Percentiles rank a stretch among this genome's conserved stretches.
Conservation (phyloP, 345 rosid species). For the Populus nigra region DNA sequence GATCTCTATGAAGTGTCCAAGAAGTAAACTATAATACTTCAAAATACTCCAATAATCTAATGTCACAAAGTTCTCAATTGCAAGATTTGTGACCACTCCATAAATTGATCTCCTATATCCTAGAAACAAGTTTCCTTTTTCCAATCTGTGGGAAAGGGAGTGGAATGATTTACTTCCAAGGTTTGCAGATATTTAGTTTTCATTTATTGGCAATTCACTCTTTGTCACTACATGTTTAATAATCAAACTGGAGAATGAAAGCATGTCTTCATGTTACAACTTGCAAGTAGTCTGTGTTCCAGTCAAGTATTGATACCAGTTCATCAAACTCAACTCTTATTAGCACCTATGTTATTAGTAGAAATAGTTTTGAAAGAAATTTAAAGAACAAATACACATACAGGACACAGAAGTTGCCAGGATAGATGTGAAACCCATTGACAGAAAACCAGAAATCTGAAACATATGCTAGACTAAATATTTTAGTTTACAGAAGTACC, state of each 20-base stretch:
- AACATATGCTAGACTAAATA: background rate
- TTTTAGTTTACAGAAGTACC: constrained; percentile 41
- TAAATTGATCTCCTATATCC: background rate
- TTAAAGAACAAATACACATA: background rate
- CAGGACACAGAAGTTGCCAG: background rate
- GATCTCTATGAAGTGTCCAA: background rate
- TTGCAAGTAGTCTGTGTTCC: background rate
- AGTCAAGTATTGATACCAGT: background rate
- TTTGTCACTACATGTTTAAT: background rate
- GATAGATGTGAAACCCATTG: constrained; percentile 1
- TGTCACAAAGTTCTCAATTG: background rate
- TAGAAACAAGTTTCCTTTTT: background rate
- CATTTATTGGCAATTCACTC: background rate
- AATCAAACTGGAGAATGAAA: background rate
- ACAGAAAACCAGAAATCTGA: background rate
- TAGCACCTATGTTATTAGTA: background rate
- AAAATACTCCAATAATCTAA: background rate
- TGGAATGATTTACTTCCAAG: background rate
- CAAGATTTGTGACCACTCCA: background rate
- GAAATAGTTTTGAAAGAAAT: background rate
- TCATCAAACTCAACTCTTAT: background rate
- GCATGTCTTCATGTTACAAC: background rate
- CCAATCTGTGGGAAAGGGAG: background rate
- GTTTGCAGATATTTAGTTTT: background rate
- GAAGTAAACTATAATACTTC: background rate